Conservation (phyloP, 2,329 filamentous ascomycete species). For the Sarocladium kiliense region DNA sequence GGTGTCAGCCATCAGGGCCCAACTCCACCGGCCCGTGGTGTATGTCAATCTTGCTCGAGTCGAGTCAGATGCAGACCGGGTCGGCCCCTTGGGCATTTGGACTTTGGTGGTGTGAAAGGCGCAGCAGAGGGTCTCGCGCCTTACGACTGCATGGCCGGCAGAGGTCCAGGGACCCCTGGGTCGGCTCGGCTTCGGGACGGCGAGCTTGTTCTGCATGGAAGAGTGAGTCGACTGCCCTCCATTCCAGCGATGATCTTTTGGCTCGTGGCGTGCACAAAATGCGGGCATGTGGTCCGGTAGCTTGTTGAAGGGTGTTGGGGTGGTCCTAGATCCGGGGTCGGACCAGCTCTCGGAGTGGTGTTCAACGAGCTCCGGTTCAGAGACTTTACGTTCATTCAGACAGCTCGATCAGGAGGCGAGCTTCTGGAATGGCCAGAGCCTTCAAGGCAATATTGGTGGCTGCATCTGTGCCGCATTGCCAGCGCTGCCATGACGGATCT, state of each 20-base stretch:
- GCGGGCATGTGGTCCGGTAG: neutral
- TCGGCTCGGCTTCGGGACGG: neutral
- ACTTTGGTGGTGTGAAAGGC: neutral
- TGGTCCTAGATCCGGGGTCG: neutral
- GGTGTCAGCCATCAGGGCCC: neutral
- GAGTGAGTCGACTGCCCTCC: neutral
- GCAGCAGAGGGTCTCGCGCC: neutral
- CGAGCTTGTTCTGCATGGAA: neutral
- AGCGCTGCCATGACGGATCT: neutral
- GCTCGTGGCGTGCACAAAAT: neutral
- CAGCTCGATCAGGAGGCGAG: neutral
- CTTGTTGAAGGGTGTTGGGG: neutral
- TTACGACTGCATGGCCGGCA: neutral
- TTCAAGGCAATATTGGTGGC: neutral
- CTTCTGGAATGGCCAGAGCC: neutral
- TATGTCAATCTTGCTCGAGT: neutral
- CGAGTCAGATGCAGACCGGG: neutral
- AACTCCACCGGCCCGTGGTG: neutral
- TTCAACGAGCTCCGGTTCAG: neutral
- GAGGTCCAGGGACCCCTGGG: neutral
- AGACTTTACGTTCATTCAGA: neutral
- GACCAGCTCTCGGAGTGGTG: neutral
- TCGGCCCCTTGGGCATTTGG: neutral
- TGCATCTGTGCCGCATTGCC: neutral
- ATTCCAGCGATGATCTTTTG: neutral